Evolutionary conservation across 768 basidiomycete species (phyloP).

Genomic region (Lactifluus rugatus): DNA sequence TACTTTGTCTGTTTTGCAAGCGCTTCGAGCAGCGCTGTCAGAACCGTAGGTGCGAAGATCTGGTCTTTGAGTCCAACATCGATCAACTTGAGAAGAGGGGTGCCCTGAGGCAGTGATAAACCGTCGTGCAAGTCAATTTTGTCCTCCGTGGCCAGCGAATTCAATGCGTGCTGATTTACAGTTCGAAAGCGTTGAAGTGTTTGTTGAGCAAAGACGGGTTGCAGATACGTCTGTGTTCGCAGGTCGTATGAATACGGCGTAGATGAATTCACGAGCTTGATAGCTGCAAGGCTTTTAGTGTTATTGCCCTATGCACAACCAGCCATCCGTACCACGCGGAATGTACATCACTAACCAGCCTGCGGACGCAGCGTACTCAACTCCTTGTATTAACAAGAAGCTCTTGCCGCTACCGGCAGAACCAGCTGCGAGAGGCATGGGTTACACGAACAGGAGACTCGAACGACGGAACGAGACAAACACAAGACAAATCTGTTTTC

Average conservation of each 20-base stretch:
- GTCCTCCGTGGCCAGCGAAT: constrained; percentile 32
- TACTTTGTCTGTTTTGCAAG: constrained; percentile 58
- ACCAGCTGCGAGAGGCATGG: constrained; percentile 43
- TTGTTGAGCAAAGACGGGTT: constrained; percentile 54
- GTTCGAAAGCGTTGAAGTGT: constrained; percentile 51
- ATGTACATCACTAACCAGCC: constrained; percentile 82
- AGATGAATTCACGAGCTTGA: constrained; percentile 62
- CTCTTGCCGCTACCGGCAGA: constrained; percentile 74
- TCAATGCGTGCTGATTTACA: constrained; percentile 44
- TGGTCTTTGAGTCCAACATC: constrained; percentile 48
- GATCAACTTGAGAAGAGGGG: constrained; percentile 44
- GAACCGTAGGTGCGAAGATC: constrained; percentile 40
- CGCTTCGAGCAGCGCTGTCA: constrained; percentile 50
- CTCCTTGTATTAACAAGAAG: constrained; percentile 64
- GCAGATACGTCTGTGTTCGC: constrained; percentile 66
- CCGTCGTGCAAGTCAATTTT: constrained; percentile 40
- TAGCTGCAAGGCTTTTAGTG: constrained; percentile 27
- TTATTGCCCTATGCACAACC: neutral
- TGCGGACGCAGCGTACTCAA: constrained; percentile 51
- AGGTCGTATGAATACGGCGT: constrained; percentile 66
- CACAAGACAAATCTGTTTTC: constrained; percentile 55
- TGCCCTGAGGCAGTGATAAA: constrained; percentile 37
- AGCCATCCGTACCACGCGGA: constrained; percentile 49
- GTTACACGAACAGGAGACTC: neutral
- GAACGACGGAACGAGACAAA: constrained; percentile 28